A percentile compares a stretch with the other conserved stretches of the same genome.
Conservation (phyloP, 371 early-diverging fungal genomes). For the Sporodiniella umbellata region DNA sequence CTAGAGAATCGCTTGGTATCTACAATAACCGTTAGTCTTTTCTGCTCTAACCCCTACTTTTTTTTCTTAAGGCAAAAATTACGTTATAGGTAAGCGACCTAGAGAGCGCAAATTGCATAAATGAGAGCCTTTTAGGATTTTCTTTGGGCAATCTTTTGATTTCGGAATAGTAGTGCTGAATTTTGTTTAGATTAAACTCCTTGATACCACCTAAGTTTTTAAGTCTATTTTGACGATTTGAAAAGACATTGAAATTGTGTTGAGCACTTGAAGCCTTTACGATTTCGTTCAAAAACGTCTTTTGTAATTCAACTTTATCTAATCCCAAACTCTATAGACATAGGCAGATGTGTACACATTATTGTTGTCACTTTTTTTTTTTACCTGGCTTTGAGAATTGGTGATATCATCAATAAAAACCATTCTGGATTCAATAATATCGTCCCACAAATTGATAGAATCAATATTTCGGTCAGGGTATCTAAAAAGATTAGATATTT, state of each 20-base stretch:
- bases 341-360: background rate
- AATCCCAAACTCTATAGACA: background rate
- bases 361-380: no score
- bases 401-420: slow-evolving; percentile 23
- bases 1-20: background rate
- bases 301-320: background rate
- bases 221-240: background rate
- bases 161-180: background rate
- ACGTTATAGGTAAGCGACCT: background rate
- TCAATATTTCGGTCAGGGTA: slow-evolving; percentile 39
- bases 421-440: slow-evolving; percentile 32
- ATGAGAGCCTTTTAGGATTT: background rate
- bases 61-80: no score
- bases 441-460: slow-evolving; percentile 53
- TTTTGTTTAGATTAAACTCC: background rate
- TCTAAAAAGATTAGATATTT: slow-evolving; percentile 3
- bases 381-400: no score
- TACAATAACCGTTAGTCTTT: no score
- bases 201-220: background rate
- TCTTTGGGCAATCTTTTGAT: background rate
- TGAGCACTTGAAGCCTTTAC: background rate
- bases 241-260: background rate
- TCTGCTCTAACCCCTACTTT: no score
- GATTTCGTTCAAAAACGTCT: background rate
- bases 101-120: background rate